These are phyloP conservation scores for Leccinum broughii DNA, from an alignment of 768 basidiomycete genomes.

Conservation along the genomic window DNA sequence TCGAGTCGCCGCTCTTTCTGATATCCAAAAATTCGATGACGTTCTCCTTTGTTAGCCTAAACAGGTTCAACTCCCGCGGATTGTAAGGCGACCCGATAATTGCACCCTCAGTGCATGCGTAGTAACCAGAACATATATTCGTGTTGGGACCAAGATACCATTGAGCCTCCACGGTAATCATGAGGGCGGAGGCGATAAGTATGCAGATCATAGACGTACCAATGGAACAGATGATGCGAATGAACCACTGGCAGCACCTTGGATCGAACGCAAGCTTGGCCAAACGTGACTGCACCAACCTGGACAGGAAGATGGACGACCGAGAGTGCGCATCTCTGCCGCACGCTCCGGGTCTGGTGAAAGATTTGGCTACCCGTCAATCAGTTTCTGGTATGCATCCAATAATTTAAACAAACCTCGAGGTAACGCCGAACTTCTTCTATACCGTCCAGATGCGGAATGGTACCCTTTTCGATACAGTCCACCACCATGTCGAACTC, in stretches of 20 bases:
- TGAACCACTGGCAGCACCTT: conserved; percentile 10
- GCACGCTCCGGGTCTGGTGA: conserved; percentile 7
- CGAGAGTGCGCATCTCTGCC: conserved; percentile 13
- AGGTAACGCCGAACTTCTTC: conserved; percentile 6
- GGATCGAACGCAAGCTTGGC: conserved; percentile 14
- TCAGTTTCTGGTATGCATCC: background rate
- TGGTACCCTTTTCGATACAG: conserved; percentile 13
- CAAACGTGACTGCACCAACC: conserved; percentile 17
- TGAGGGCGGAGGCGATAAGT: background rate
- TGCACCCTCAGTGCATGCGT: conserved; percentile 8
- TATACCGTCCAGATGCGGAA: conserved; percentile 10
- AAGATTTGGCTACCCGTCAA: conserved; percentile 1
- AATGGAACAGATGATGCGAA: conserved; percentile 13
- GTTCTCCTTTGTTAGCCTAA: background rate
- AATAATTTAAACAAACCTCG: background rate
- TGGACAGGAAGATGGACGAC: conserved; percentile 13
- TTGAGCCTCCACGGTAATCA: conserved; percentile 4
- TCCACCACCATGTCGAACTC: conserved; percentile 14
- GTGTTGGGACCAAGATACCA: conserved; percentile 14
- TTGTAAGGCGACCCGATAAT: conserved; percentile 10
- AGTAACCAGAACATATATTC: background rate
- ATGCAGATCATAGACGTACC: background rate
- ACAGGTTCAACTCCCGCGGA: conserved; percentile 10
- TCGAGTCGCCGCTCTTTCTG: conserved; percentile 1
- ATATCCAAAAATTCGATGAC: conserved; percentile 21